Conservation (phyloP, 768 basidiomycete species). For the Heimioporus sp. region DNA sequence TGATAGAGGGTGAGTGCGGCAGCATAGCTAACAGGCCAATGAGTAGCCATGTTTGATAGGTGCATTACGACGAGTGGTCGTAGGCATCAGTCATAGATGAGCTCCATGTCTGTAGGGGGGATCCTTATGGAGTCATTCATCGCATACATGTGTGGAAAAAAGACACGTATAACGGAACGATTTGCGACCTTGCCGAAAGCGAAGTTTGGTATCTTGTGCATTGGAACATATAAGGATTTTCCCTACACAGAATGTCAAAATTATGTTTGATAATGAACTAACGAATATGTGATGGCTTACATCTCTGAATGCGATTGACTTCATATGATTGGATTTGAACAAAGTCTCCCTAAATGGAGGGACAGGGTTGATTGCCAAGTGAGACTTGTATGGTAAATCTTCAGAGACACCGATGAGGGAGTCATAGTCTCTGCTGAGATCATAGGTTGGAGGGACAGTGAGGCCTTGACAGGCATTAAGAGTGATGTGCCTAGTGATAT, state of each 20-base stretch:
- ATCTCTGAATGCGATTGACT: too few relatives aligned
- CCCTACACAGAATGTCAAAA: background rate
- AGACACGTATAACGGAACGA: background rate
- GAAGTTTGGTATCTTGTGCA: background rate
- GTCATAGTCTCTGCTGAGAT: too few relatives aligned
- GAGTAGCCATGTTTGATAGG: background rate
- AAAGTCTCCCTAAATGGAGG: too few relatives aligned
- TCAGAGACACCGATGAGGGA: too few relatives aligned
- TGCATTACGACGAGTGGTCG: background rate
- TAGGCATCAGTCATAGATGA: background rate
- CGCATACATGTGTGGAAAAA: constrained; percentile 4
- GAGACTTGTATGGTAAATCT: too few relatives aligned
- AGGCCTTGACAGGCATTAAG: background rate
- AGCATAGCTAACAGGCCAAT: background rate
- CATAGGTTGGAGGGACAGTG: too few relatives aligned
- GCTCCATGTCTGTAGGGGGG: background rate
- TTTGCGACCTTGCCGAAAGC: background rate
- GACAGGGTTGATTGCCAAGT: too few relatives aligned
- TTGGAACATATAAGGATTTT: background rate
- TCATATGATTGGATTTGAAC: too few relatives aligned
- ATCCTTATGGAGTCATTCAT: background rate
- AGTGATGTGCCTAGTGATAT: background rate
- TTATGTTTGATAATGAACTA: too few relatives aligned
- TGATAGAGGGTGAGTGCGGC: background rate
- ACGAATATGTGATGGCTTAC: too few relatives aligned